phyloP scores from a whole-genome alignment of 768 basidiomycete species.

The Galerina marginata region DNA sequence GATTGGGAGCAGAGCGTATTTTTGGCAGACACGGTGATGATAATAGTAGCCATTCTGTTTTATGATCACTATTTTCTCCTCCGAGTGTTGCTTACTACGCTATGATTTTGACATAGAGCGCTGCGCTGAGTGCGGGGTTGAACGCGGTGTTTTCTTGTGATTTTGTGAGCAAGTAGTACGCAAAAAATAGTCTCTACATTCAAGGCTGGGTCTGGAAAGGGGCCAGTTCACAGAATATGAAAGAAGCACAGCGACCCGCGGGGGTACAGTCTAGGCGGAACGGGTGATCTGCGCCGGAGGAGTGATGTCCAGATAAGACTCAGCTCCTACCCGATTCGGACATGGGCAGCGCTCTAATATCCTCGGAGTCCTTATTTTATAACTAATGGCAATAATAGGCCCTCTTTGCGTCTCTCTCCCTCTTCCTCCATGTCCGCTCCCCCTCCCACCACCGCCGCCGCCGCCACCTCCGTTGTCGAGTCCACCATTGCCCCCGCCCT shows the following conservation, averaged over 20 bases:
- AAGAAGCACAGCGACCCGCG: neutral
- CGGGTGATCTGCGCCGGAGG: neutral
- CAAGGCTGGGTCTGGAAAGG: neutral
- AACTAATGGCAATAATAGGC: neutral
- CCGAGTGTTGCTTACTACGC: neutral
- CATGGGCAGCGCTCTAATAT: conserved; percentile 9
- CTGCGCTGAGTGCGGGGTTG: neutral
- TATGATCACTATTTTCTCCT: neutral
- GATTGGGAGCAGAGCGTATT: neutral
- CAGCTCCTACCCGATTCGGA: conserved; percentile 23
- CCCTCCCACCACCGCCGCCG: conserved; percentile 15
- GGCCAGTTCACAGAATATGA: neutral
- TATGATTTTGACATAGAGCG: conserved; percentile 3
- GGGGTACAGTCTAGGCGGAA: conserved; percentile 1
- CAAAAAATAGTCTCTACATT: neutral
- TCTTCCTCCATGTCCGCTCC: conserved; percentile 13
- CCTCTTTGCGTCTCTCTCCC: conserved; percentile 5
- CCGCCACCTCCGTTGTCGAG: conserved; percentile 21
- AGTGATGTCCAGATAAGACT: conserved; percentile 22
- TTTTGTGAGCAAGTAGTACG: neutral
- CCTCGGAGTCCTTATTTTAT: conserved; percentile 13
- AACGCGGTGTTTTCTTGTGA: conserved; percentile 1
- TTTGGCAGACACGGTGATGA: neutral
- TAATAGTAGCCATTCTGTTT: neutral
- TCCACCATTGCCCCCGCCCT: conserved; percentile 10